Evolutionary conservation across 257 asterid genomes (phyloP).

Genomic region (Nicotiana knightiana): DNA sequence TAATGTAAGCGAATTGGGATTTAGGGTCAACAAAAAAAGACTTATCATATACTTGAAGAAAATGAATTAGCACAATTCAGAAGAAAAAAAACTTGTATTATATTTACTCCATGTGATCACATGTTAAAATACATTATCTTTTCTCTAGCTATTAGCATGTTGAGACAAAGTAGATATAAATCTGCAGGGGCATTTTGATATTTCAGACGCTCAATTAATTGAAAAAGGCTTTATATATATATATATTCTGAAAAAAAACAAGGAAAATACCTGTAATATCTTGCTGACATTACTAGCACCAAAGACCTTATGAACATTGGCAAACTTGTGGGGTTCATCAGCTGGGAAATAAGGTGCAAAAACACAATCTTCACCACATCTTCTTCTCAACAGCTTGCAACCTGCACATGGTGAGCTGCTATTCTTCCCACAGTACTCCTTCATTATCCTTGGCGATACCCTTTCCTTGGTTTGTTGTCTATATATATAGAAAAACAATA

Average conservation of each 20-base stretch:
- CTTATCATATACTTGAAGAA: not conserved
- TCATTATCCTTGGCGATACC: not conserved
- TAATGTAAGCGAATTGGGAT: not conserved
- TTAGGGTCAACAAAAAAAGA: not conserved
- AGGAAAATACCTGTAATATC: not conserved
- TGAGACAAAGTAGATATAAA: not conserved
- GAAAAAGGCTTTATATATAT: too few relatives aligned
- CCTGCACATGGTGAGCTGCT: slow-evolving; percentile 12
- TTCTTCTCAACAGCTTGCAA: slow-evolving; percentile 11
- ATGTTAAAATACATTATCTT: not conserved
- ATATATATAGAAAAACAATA: too few relatives aligned
- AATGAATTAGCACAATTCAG: not conserved
- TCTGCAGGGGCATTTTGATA: not conserved
- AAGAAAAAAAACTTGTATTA: not conserved
- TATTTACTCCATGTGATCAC: not conserved
- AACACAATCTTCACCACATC: not conserved
- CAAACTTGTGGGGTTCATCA: slow-evolving; percentile 10
- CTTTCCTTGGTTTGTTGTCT: too few relatives aligned
- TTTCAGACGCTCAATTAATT: too few relatives aligned
- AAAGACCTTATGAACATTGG: slow-evolving; percentile 9
- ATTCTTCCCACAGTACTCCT: slow-evolving; percentile 3
- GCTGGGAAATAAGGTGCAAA: slow-evolving; percentile 10
- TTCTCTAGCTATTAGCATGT: not conserved
- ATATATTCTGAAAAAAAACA: too few relatives aligned
- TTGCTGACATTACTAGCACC: slow-evolving; percentile 12